Evolutionary conservation across 1,139 yeast genomes (phyloP), one percentile per base, ranked within the genome.

Genomic region (Lodderomyces elongisporus): DNA sequence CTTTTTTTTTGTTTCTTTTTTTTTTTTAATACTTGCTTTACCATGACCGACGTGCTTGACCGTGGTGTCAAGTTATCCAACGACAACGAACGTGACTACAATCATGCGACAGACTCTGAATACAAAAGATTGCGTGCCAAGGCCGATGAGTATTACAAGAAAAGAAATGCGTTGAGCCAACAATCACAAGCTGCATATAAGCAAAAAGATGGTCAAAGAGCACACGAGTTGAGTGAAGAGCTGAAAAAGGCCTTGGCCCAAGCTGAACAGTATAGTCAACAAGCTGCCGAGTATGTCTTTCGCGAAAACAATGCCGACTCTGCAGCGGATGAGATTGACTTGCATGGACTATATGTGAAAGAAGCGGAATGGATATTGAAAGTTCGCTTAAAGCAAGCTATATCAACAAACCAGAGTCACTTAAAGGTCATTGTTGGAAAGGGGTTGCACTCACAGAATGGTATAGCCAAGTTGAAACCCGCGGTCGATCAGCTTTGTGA

Each of bases 271-370:
- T 76, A 69, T 52, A 88, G 88, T 58, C 62, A 68, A 21, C 76
- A 80, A 54, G 98, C 97, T 1, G 96, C 96, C 1, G 89, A 79
- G 52, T 89, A 81, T 53, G 97, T 88, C 2, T 89, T 89, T 54
- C 66, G 81, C 30, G 91, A 84, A 46, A 91, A 91, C 54, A 91
- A 91, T 51, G 75, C 85, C 22, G 96, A 88, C 51, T 80, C 93
- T 21, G 79, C 75, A 21, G 70, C 70, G 13, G 85, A 87, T 54
- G 97, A 91, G 58, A 87, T 91, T 42, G 97, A 91, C 58, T 68
- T 91, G 39, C 98, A 91, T 56, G 98, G 98, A 0, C 66, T 91
- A 25, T 88, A 70, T 46, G 94, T 89, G 23, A 83, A 81, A 55
- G 97, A 91, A 60, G 96, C 96, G 4, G 77, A 78, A 42, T 81